These are phyloP conservation scores for Paraphoma chrysanthemicola DNA, from an alignment of 2,329 filamentous ascomycete genomes.

Conservation along the genomic window DNA sequence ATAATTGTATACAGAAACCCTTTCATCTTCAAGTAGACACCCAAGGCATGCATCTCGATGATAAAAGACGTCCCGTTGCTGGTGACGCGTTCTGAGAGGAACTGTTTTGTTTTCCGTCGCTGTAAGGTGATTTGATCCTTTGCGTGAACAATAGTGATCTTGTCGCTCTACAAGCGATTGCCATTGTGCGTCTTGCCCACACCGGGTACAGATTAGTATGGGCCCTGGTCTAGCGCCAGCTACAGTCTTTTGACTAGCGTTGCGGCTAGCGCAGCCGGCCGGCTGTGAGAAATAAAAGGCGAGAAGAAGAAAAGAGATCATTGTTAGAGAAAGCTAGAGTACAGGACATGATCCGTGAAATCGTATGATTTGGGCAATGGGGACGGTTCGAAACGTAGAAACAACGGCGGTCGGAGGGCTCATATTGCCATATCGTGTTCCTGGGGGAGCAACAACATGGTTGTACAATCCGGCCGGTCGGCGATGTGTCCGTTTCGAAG, in stretches of 20 bases:
- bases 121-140: neutral
- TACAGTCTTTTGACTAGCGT: too few species aligned
- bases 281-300: constrained; percentile 15
- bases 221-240: too few species aligned
- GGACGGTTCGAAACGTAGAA: constrained; percentile 4
- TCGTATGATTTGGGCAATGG: neutral
- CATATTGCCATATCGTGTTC: constrained; percentile 15
- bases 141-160: neutral
- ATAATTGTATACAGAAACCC: neutral
- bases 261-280: neutral
- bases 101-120: neutral
- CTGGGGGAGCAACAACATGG: constrained; percentile 19
- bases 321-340: constrained; percentile 19
- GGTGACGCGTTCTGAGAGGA: constrained; percentile 14
- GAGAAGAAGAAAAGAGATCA: neutral
- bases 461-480: constrained; percentile 15
- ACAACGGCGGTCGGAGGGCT: constrained; percentile 13
- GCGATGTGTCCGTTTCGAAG: constrained; percentile 10
- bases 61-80: constrained; percentile 43
- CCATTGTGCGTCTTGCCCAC: constrained; percentile 26
- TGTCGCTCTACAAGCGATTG: neutral
- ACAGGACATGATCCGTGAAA: constrained; percentile 17
- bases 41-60: constrained; percentile 38
- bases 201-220: constrained; percentile 31
- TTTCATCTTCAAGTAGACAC: constrained; percentile 43